Percentiles rank a stretch among this genome's conserved stretches.
Conservation (phyloP, 192 early-diverging fungal genomes). For the Funneliformis mosseae region DNA sequence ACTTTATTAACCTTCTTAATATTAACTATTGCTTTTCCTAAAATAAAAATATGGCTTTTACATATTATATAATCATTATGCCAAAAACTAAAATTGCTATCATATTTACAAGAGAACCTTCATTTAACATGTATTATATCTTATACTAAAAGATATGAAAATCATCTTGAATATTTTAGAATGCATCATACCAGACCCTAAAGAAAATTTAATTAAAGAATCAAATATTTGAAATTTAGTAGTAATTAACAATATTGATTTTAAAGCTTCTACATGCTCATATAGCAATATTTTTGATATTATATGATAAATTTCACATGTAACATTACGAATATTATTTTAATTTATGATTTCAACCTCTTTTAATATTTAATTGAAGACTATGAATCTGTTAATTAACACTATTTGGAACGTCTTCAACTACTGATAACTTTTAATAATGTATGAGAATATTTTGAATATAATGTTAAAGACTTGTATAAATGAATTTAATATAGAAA, state of each 20-base stretch:
- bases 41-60: not conserved
- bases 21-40: not conserved
- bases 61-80: slow-evolving; percentile 10
- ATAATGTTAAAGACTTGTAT: slow-evolving; percentile 10
- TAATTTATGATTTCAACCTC: not conserved
- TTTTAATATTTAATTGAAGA: not conserved
- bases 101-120: slow-evolving; percentile 3
- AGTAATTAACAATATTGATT: slow-evolving; percentile 8
- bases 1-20: not conserved
- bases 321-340: slow-evolving; percentile 7
- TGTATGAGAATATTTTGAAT: slow-evolving; percentile 9
- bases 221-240: slow-evolving; percentile 3
- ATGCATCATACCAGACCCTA: not conserved
- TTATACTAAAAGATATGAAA: slow-evolving; percentile 9
- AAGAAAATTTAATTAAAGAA: slow-evolving; percentile 12
- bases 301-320: not conserved
- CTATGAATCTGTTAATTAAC: not conserved
- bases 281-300: slow-evolving; percentile 10
- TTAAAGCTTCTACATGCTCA: slow-evolving; percentile 18
- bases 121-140: slow-evolving; percentile 4
- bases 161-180: not conserved
- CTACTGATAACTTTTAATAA: slow-evolving; percentile 19
- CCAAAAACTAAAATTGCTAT: not conserved
- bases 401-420: not conserved
- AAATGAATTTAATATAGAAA: not conserved